These are phyloP conservation scores for Sicyos baderoa DNA, from an alignment of 306 rosid genomes.

Conservation along the genomic window DNA sequence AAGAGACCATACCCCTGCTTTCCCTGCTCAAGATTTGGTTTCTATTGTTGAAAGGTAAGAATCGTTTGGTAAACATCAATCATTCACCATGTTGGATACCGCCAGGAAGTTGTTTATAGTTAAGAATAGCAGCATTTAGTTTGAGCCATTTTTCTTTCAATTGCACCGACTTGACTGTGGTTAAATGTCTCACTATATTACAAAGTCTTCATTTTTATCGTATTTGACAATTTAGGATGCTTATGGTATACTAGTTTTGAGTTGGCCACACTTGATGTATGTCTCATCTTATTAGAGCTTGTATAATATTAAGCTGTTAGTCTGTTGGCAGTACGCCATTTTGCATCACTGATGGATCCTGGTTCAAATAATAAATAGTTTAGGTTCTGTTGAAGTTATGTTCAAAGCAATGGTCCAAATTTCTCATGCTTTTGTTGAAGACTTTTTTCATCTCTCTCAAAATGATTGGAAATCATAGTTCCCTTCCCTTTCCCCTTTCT, in stretches of 20 bases:
- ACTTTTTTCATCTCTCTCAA: neutral
- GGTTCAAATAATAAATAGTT: neutral
- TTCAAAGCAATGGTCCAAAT: neutral
- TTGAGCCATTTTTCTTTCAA: neutral
- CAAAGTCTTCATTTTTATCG: neutral
- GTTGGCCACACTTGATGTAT: neutral
- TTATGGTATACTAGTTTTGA: neutral
- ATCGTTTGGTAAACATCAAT: neutral
- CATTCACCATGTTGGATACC: neutral
- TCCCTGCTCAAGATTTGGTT: slow-evolving; percentile 31
- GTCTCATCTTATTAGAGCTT: neutral
- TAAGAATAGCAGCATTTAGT: neutral
- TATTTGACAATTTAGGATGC: neutral
- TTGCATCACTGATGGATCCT: neutral
- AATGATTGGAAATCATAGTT: neutral
- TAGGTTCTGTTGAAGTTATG: neutral
- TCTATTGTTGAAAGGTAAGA: slow-evolving; percentile 62
- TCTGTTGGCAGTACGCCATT: neutral
- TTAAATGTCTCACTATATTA: neutral
- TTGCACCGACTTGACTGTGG: neutral
- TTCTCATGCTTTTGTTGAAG: slow-evolving; percentile 1
- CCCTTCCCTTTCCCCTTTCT: neutral
- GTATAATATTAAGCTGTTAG: neutral
- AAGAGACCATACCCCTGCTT: slow-evolving; percentile 35
- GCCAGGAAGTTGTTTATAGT: neutral